Conservation (phyloP, 495 filamentous ascomycete species). For the Astrothelium macrocarpum region DNA sequence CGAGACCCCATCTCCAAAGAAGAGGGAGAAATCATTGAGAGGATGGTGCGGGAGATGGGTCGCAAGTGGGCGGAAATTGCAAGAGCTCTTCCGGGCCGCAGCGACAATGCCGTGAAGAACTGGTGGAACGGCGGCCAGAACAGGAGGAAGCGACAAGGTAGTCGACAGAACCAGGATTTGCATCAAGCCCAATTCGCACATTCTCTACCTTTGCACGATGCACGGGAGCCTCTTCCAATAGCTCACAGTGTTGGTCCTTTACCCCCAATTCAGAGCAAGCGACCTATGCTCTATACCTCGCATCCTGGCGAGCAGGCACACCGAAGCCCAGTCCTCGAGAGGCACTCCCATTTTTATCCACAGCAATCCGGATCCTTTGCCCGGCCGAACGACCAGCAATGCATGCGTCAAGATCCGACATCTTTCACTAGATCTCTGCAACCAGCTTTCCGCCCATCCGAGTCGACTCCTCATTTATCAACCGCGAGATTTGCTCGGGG, state of each 20-base stretch:
- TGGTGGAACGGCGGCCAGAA: constrained; percentile 98
- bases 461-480: background rate
- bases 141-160: constrained; percentile 41
- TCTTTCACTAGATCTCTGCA: constrained; percentile 8
- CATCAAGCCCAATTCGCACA: constrained; percentile 8
- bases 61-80: constrained; percentile 96
- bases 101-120: constrained; percentile 98
- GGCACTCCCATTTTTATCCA: constrained; percentile 12
- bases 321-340: constrained; percentile 3
- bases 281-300: constrained; percentile 16
- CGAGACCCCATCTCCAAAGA: constrained; percentile 87
- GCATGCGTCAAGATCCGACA: background rate
- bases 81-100: constrained; percentile 70
- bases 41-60: constrained; percentile 70
- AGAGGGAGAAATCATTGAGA: constrained; percentile 75
- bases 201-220: constrained; percentile 14
- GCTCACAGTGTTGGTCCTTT: background rate
- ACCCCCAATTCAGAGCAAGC: constrained; percentile 6
- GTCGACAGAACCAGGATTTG: constrained; percentile 23
- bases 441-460: background rate
- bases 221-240: background rate
- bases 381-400: background rate
- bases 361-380: constrained; percentile 10
- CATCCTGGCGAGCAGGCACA: background rate
- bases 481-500: constrained; percentile 3